Percentiles rank a stretch among this genome's conserved stretches.
Conservation (phyloP, 192 early-diverging fungal species). For the Dimargaris verticillata region DNA sequence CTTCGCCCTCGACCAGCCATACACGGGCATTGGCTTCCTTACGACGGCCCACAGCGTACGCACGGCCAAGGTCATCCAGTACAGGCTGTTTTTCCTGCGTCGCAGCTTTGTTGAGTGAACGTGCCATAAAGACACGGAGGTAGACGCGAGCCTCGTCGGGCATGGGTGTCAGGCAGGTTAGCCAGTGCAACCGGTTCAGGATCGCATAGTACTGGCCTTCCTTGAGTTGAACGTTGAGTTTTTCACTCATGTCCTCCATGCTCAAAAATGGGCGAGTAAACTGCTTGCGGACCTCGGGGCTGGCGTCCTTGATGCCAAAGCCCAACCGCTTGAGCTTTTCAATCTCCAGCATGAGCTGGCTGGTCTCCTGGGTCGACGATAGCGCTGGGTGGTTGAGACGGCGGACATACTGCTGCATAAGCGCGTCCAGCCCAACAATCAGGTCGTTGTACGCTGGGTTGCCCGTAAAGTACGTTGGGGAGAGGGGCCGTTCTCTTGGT, state of each 20-base stretch:
- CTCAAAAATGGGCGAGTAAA: constrained; percentile 13
- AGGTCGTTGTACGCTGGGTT: constrained; percentile 63
- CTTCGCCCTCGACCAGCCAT: constrained; percentile 52
- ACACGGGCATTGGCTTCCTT: constrained; percentile 65
- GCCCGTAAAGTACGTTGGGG: constrained; percentile 77
- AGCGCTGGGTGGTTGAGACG: constrained; percentile 14
- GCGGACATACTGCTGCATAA: constrained; percentile 23
- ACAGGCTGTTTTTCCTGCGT: constrained; percentile 17
- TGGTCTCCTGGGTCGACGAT: background rate
- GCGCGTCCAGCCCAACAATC: constrained; percentile 45
- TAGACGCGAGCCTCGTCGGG: constrained; percentile 13
- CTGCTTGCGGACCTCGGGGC: background rate
- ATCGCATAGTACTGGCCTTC: constrained; percentile 17
- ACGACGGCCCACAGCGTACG: constrained; percentile 56
- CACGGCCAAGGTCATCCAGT: constrained; percentile 54
- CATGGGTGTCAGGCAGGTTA: constrained; percentile 19
- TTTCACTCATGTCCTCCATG: constrained; percentile 10
- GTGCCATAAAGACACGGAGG: constrained; percentile 11
- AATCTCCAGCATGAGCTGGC: constrained; percentile 16
- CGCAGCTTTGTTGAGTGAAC: background rate
- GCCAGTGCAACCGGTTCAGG: constrained; percentile 12
- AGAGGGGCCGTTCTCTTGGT: constrained; percentile 33
- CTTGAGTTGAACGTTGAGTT: constrained; percentile 16
- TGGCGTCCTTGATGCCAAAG: constrained; percentile 6
- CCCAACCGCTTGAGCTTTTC: constrained; percentile 11